A percentile compares a stretch with the other conserved stretches of the same genome.
phyloP scores from a whole-genome alignment of 129 eudicot species.

The Ambrosia artemisiifolia region DNA sequence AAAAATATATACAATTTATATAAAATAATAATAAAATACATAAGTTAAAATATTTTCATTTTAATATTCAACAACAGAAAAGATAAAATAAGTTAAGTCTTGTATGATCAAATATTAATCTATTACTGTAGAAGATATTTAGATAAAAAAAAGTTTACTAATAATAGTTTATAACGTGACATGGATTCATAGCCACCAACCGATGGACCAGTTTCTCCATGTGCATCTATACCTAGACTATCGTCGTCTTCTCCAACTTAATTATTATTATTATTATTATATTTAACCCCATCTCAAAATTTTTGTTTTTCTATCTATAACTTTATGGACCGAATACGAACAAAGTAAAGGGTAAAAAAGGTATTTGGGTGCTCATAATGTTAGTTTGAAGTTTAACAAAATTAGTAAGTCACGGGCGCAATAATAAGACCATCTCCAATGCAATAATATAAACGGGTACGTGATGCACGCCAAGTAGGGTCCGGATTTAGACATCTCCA shows the following conservation, averaged over 20 bases:
- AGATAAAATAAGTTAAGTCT: too few species aligned
- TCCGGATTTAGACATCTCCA: too few species aligned
- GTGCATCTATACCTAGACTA: slow-evolving; percentile 35
- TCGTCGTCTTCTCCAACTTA: slow-evolving; percentile 21
- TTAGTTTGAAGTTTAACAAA: not conserved
- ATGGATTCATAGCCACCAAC: slow-evolving; percentile 31
- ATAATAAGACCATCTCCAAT: not conserved
- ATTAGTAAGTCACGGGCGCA: not conserved
- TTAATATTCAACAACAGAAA: too few species aligned
- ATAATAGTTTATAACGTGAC: not conserved
- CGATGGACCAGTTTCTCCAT: slow-evolving; percentile 27
- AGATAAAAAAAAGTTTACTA: slow-evolving; percentile 1
- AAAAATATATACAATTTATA: not conserved
- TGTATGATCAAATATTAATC: too few species aligned
- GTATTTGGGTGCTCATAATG: not conserved
- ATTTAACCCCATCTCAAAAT: slow-evolving; percentile 10
- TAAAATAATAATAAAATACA: too few species aligned
- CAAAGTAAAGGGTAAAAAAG: not conserved
- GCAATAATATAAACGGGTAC: too few species aligned
- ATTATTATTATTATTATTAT: not conserved
- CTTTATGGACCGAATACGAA: not conserved
- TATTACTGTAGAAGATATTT: not conserved
- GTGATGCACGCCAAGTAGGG: too few species aligned
- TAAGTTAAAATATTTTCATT: too few species aligned
- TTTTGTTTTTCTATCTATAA: slow-evolving; percentile 5